Percentiles rank a stretch among this genome's conserved stretches.
Evolutionary conservation across 1,139 yeast species (phyloP).

Genomic region (Blastobotrys illinoisensis): DNA sequence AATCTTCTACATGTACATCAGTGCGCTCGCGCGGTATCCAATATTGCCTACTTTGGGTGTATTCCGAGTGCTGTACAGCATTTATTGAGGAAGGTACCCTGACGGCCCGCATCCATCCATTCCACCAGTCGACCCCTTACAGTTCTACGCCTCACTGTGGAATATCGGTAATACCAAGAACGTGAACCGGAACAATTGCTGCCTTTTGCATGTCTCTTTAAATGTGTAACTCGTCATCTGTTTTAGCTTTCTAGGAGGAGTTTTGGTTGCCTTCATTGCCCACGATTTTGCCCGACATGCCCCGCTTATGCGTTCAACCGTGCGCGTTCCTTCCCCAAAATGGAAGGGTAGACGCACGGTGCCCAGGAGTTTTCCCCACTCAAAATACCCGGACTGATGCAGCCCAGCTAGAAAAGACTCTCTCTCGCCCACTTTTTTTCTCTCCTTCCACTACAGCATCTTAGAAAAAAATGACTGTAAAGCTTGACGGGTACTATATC

Average conservation of each 20-base stretch:
- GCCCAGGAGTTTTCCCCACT: neutral
- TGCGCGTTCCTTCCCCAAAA: neutral
- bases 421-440: neutral
- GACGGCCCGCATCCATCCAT: neutral
- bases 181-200: too few relatives aligned
- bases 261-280: too few relatives aligned
- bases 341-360: neutral
- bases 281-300: neutral
- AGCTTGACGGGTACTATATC: constrained; percentile 47
- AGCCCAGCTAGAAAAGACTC: constrained; percentile 1
- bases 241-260: too few relatives aligned
- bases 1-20: too few relatives aligned
- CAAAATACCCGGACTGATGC: neutral
- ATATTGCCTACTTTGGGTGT: too few relatives aligned
- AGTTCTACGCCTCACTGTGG: too few relatives aligned
- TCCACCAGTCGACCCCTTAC: too few relatives aligned
- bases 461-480: constrained; percentile 1
- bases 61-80: too few relatives aligned
- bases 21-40: too few relatives aligned
- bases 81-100: too few relatives aligned
- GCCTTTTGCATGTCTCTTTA: neutral
- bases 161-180: too few relatives aligned
- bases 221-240: neutral
- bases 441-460: neutral
- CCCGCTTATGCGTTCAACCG: neutral